phyloP scores from a whole-genome alignment of 2,329 filamentous ascomycete species.

The Ascochyta koolunga region DNA sequence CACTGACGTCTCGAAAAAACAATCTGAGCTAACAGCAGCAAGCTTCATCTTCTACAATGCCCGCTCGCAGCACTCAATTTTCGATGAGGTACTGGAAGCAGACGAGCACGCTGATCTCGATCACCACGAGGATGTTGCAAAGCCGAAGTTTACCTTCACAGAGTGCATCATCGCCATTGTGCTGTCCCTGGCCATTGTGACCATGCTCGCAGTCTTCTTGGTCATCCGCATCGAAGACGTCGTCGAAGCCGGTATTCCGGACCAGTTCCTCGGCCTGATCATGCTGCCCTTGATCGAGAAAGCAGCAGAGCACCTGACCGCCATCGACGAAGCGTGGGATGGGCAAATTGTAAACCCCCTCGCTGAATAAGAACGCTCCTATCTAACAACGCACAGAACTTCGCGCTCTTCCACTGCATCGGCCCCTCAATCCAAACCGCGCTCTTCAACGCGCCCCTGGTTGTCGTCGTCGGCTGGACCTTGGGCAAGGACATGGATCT shows the following conservation, averaged over 20 bases:
- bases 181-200: conserved; percentile 71
- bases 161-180: conserved; percentile 72
- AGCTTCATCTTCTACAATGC: conserved; percentile 73
- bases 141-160: conserved; percentile 74
- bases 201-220: conserved; percentile 74
- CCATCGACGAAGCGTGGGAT: conserved; percentile 83
- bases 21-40: conserved; percentile 64
- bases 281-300: conserved; percentile 84
- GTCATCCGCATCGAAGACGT: conserved; percentile 74
- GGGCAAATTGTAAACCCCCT: conserved; percentile 63
- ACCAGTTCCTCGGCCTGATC: conserved; percentile 71
- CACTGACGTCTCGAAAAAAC: conserved; percentile 41
- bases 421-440: conserved; percentile 89
- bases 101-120: conserved; percentile 74
- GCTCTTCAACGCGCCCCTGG: conserved; percentile 83
- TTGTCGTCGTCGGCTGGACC: conserved; percentile 84
- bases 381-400: conserved; percentile 58
- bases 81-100: conserved; percentile 73
- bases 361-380: no score
- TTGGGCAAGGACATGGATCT: conserved; percentile 73
- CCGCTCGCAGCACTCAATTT: conserved; percentile 76
- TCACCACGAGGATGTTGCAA: conserved; percentile 62
- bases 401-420: conserved; percentile 83
- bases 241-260: conserved; percentile 57
- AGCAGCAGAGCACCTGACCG: conserved; percentile 82